Conservation (phyloP, 2,329 filamentous ascomycete genomes). For the Sphaerostilbella broomeana region DNA sequence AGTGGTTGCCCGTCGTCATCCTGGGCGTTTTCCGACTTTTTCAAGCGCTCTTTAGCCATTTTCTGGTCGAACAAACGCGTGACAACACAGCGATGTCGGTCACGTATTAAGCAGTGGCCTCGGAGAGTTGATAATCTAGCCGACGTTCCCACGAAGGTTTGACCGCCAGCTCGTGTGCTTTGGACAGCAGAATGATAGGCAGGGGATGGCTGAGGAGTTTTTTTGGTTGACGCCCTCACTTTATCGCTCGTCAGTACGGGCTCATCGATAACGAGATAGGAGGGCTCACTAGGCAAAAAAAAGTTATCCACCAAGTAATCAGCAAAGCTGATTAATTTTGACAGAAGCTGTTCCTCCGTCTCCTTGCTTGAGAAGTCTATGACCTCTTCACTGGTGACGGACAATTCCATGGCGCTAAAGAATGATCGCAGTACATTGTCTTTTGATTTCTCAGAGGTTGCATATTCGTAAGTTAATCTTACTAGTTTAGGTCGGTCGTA, state of each 20-base stretch:
- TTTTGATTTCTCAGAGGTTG: not conserved
- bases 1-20: slow-evolving; percentile 2
- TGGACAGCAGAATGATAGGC: not conserved
- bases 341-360: not conserved
- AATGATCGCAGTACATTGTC: not conserved
- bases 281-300: slow-evolving; percentile 8
- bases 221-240: not conserved
- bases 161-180: not conserved
- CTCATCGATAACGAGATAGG: not conserved
- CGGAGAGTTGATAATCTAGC: slow-evolving; percentile 9
- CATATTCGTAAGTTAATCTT: not conserved
- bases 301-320: slow-evolving; percentile 11
- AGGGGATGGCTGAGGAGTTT: not conserved
- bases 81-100: slow-evolving; percentile 12
- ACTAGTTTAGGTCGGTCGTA: not conserved
- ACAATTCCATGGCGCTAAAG: not conserved
- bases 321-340: not conserved
- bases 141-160: slow-evolving; percentile 5
- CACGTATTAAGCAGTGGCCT: slow-evolving; percentile 6
- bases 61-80: not conserved
- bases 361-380: not conserved
- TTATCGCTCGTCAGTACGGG: not conserved
- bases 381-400: not conserved
- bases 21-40: not conserved
- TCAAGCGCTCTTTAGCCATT: not conserved